phyloP scores from a whole-genome alignment of 2,329 filamentous ascomycete genomes.

The Parastagonospora avenae region DNA sequence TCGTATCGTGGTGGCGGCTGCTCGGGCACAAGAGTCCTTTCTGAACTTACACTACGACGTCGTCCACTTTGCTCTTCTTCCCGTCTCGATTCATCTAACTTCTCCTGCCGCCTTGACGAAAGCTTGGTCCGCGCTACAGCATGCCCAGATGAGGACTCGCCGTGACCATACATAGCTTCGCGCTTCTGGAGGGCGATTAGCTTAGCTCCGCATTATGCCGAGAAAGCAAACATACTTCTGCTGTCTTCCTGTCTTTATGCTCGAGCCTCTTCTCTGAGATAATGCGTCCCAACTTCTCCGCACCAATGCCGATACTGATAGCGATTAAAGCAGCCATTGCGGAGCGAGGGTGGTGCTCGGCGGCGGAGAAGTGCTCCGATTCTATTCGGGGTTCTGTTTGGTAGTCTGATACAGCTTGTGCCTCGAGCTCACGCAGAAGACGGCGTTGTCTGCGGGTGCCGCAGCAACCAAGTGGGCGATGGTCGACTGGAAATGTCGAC shows the following conservation, averaged over 20 bases:
- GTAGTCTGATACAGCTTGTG: not conserved
- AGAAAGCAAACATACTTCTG: slow-evolving; percentile 11
- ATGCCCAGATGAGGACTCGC: slow-evolving; percentile 12
- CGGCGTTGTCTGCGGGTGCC: slow-evolving; percentile 5
- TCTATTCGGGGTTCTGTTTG: not conserved
- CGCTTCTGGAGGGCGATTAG: slow-evolving; percentile 9
- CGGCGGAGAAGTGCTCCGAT: not conserved
- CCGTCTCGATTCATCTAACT: slow-evolving; percentile 16
- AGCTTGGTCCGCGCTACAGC: slow-evolving; percentile 7
- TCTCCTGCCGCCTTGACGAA: slow-evolving; percentile 10
- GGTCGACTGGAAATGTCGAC: not conserved
- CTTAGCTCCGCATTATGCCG: not conserved
- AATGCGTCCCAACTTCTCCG: slow-evolving; percentile 24
- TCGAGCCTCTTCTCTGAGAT: slow-evolving; percentile 30
- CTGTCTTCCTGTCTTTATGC: slow-evolving; percentile 28
- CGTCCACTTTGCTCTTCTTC: slow-evolving; percentile 10
- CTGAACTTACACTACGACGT: slow-evolving; percentile 18
- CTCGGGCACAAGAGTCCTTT: slow-evolving; percentile 12
- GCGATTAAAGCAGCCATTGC: slow-evolving; percentile 28
- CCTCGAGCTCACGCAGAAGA: not conserved
- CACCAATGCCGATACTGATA: slow-evolving; percentile 24
- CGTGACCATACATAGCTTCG: slow-evolving; percentile 12
- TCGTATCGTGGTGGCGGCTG: slow-evolving; percentile 21
- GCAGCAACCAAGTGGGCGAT: slow-evolving; percentile 8
- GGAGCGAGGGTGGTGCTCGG: slow-evolving; percentile 4